Evolutionary conservation across 805 yeast genomes (phyloP).

Genomic region (Candida awuae): DNA sequence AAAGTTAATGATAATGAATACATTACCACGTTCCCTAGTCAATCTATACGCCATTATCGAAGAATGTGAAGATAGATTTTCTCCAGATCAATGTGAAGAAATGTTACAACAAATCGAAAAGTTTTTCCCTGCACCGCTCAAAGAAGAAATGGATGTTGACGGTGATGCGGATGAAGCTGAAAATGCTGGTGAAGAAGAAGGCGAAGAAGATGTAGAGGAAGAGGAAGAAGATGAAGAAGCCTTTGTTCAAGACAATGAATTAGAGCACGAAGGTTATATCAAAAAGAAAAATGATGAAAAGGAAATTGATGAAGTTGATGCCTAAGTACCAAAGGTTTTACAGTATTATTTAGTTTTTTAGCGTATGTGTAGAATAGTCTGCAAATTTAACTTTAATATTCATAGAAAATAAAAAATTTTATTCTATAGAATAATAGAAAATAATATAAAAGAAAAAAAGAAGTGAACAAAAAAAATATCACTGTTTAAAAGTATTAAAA

Average conservation of each 20-base stretch:
- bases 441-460: no score
- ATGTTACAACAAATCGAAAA: conserved; percentile 50
- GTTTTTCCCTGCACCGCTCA: conserved; percentile 40
- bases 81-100: conserved; percentile 53
- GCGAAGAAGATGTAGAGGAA: conserved; percentile 19
- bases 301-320: conserved; percentile 20
- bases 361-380: no score
- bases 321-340: background rate
- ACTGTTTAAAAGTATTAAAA: conserved; percentile 2
- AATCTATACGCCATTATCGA: conserved; percentile 74
- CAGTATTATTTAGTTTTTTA: no score
- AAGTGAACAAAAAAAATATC: no score
- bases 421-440: no score
- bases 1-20: conserved; percentile 72
- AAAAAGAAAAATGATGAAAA: conserved; percentile 15
- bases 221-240: conserved; percentile 20
- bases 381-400: no score
- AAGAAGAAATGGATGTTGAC: conserved; percentile 21
- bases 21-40: conserved; percentile 73
- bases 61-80: conserved; percentile 83
- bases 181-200: conserved; percentile 15
- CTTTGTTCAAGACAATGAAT: conserved; percentile 20
- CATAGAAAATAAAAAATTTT: no score
- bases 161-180: conserved; percentile 14
- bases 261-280: conserved; percentile 22